Percentiles rank a stretch among this genome's conserved stretches.
Evolutionary conservation across 768 basidiomycete genomes (phyloP).

Genomic region (Pisolithus marmoratus): DNA sequence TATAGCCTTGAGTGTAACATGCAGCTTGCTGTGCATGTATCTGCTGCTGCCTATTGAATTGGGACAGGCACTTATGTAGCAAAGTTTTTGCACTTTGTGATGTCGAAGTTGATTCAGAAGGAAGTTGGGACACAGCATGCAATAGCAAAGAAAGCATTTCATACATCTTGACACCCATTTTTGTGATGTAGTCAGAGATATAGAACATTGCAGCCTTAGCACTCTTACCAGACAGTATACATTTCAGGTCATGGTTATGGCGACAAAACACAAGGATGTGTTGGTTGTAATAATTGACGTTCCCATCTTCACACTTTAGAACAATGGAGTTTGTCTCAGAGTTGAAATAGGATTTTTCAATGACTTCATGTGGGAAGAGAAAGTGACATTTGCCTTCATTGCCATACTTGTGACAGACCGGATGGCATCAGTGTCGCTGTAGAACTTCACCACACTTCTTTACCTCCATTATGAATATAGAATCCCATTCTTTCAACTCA

Average conservation of each 20-base stretch:
- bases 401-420: constrained; percentile 29
- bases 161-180: constrained; percentile 21
- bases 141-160: constrained; percentile 23
- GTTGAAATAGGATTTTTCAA: constrained; percentile 26
- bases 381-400: constrained; percentile 24
- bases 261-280: constrained; percentile 28
- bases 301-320: constrained; percentile 17
- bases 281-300: constrained; percentile 28
- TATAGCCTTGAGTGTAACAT: constrained; percentile 21
- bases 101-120: no score
- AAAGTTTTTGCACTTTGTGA: constrained; percentile 17
- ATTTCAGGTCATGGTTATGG: constrained; percentile 33
- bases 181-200: constrained; percentile 33
- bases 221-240: constrained; percentile 28
- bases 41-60: constrained; percentile 24
- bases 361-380: constrained; percentile 29
- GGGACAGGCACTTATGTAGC: constrained; percentile 28
- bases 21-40: constrained; percentile 32
- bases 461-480: constrained; percentile 1
- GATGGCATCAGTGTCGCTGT: constrained; percentile 13
- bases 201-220: constrained; percentile 35
- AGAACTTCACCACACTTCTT: constrained; percentile 18
- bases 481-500: no score
- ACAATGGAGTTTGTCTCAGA: constrained; percentile 25
- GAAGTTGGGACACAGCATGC: constrained; percentile 11